Percentiles rank a stretch among this genome's conserved stretches.
These are phyloP conservation scores for Hondaea fermentalgiana DNA, from an alignment of 108 stramenopile species.

Conservation along the genomic window DNA sequence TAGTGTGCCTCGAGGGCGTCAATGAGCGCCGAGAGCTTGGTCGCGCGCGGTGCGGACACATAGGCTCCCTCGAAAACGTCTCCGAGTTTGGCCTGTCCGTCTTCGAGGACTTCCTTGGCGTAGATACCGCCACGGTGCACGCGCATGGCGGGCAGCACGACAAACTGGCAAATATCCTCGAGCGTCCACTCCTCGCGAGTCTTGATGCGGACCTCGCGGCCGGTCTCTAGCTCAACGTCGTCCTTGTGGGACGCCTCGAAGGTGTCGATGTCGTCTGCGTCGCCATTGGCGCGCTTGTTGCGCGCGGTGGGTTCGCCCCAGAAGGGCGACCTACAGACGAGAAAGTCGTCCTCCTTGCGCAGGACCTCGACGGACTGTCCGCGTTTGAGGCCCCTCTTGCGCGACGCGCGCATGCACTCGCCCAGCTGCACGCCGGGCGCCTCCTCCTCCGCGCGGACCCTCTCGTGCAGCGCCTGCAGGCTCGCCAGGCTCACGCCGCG, in stretches of 20 bases:
- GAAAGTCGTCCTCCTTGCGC: not conserved
- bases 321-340: not conserved
- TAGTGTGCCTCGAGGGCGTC: not conserved
- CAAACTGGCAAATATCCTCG: slow-evolving; percentile 1
- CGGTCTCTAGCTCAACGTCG: not conserved
- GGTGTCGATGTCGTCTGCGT: not conserved
- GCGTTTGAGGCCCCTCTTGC: not conserved
- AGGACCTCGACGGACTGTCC: not conserved
- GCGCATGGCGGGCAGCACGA: not conserved
- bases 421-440: not conserved
- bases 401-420: not conserved
- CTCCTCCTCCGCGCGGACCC: not conserved
- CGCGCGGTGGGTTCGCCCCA: not conserved
- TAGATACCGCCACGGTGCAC: not conserved
- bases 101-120: not conserved
- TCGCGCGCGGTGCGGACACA: not conserved
- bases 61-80: not conserved
- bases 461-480: not conserved
- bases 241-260: not conserved
- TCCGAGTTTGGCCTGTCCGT: not conserved
- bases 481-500: not conserved
- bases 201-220: not conserved
- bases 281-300: not conserved
- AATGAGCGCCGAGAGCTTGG: not conserved
- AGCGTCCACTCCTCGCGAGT: not conserved